A percentile compares a stretch with the other conserved stretches of the same genome.
Conservation (phyloP, 345 rosid genomes). For the Citrus glauca region DNA sequence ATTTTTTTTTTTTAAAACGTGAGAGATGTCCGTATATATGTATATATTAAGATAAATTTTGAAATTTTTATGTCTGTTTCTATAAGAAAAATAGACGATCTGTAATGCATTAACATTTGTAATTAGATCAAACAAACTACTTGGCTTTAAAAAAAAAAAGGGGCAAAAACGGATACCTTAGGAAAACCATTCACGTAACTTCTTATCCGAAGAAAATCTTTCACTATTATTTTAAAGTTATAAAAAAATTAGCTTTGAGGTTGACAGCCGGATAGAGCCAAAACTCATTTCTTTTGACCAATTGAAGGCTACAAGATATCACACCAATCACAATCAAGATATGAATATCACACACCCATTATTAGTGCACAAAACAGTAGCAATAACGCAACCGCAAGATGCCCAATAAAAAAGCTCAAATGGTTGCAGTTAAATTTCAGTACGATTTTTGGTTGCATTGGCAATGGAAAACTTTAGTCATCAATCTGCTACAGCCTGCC, state of each 20-base stretch:
- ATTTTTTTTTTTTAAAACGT: no score
- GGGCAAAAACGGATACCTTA: neutral
- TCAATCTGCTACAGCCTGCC: slow-evolving; percentile 1
- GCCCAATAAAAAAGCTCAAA: slow-evolving; percentile 7
- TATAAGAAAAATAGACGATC: no score
- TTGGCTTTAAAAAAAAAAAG: neutral
- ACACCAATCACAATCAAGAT: slow-evolving; percentile 39
- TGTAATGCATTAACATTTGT: no score
- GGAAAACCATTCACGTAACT: neutral
- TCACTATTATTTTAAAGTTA: neutral
- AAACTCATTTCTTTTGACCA: slow-evolving; percentile 36
- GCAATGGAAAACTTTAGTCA: slow-evolving; percentile 28
- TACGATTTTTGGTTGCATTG: neutral
- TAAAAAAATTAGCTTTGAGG: slow-evolving; percentile 10
- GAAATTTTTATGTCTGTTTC: no score
- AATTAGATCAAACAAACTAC: no score
- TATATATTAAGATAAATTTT: no score
- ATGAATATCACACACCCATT: slow-evolving; percentile 31
- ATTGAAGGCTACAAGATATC: slow-evolving; percentile 29
- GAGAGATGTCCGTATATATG: no score
- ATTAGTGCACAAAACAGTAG: slow-evolving; percentile 30
- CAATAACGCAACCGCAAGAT: neutral
- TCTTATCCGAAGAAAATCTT: neutral
- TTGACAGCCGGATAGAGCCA: slow-evolving; percentile 38
- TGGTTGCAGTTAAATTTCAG: neutral